Base-by-base conservation (phyloP, 129 eudicot species). In the Saussurea involucrata region DNA sequence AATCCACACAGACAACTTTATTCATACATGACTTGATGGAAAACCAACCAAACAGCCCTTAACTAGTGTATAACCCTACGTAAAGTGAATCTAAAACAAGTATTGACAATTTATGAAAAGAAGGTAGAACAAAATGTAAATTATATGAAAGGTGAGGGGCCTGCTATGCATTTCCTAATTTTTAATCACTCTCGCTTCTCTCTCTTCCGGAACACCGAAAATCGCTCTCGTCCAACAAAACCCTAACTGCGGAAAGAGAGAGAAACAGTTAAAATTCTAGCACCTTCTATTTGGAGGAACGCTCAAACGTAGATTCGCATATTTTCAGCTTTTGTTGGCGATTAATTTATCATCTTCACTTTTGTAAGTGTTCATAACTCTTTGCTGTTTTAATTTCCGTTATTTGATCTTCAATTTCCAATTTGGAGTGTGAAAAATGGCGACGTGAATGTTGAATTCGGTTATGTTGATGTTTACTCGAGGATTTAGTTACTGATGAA, bases 151-250 rank as follows among this genome's bases (percentile, higher is more conserved):
- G 65, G 28, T 32, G 9, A 80, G 46, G 84, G 84, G 84, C 84
- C 84, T 80, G 84, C 46, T 67, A 74, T 68, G 75, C 33, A 36
- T 44, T 49, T 37, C 29, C 7, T 8, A 67, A 37, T 20, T 80
- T 66, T 74, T 67, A 24, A 36, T 20, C 76, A 74, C 66, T 55
- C 44, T 49, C 84, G 84, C 84, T 80, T 80, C 76, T 80, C 84
- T 74, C 80, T 80, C 84, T 25, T 80, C 64, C 17, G 18, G 58
- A 9, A 63, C 22, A 73, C 84, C 79, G 55, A 80, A 67, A 66
- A 8, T 74, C 66, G 17, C 80, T 80, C 55, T 58, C 64, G 6
- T 29, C 37, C 10, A 22, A 73, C 58, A 53, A 81, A 81, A 74
- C 84, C 84, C 80, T 74, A 81, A 80, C 13, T 67, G 21, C 53